Conservation (phyloP, 208 protist species). For the Balamuthia mandrillaris region DNA sequence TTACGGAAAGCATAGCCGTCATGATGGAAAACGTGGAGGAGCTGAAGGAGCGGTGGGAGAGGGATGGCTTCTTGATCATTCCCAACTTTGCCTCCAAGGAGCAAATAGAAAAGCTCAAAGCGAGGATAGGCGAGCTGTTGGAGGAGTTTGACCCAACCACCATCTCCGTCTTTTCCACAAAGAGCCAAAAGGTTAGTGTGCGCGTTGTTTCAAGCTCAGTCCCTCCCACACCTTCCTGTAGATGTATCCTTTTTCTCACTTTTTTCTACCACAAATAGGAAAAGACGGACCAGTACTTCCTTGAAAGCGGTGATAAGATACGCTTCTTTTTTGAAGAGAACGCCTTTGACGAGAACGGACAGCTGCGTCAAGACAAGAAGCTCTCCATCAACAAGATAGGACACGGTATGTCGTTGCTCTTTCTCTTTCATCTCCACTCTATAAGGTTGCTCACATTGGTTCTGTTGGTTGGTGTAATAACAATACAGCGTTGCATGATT, state of each 20-base stretch:
- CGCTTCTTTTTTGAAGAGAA: conserved; percentile 70
- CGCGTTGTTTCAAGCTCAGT: neutral
- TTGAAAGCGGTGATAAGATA: conserved; percentile 67
- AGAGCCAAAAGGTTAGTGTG: neutral
- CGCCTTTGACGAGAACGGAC: conserved; percentile 46
- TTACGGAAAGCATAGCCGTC: no score
- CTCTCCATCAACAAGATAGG: conserved; percentile 69
- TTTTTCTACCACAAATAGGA: neutral
- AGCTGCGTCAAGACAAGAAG: conserved; percentile 52
- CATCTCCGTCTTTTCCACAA: conserved; percentile 25
- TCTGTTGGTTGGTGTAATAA: neutral
- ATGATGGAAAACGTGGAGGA: neutral
- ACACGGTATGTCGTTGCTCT: conserved; percentile 56
- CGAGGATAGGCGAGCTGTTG: neutral
- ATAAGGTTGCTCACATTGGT: neutral
- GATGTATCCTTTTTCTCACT: neutral
- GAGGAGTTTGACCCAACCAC: conserved; percentile 29
- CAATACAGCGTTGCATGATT: conserved; percentile 46
- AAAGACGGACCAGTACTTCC: conserved; percentile 63
- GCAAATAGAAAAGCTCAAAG: neutral
- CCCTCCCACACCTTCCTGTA: neutral
- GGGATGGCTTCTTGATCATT: conserved; percentile 31
- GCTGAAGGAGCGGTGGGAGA: neutral
- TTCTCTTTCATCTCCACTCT: neutral
- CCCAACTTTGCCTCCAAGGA: neutral